phyloP scores from a whole-genome alignment of 805 yeast genomes.

The Saccharomycopsis synnaedendra region DNA sequence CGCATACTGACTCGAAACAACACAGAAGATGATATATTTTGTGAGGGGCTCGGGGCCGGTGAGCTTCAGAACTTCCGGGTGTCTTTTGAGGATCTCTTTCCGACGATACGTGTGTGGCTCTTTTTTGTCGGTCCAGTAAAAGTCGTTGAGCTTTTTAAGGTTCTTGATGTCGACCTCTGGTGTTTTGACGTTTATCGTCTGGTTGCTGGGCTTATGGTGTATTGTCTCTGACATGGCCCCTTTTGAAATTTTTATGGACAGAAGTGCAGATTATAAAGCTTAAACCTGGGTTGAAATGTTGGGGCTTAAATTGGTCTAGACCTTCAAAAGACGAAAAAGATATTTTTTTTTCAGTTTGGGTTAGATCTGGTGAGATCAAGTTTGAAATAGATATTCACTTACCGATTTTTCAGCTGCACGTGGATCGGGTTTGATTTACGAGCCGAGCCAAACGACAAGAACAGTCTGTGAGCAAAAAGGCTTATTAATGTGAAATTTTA shows the following conservation, averaged over 20 bases:
- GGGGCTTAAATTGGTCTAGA: too few relatives aligned
- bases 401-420: too few relatives aligned
- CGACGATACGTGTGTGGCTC: constrained; percentile 78
- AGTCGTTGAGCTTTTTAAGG: constrained; percentile 35
- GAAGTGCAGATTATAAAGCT: too few relatives aligned
- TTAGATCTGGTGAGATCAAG: too few relatives aligned
- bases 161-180: constrained; percentile 10
- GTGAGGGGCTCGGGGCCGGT: constrained; percentile 84
- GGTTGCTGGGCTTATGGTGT: constrained; percentile 14
- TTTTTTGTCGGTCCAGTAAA: constrained; percentile 71
- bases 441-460: too few relatives aligned
- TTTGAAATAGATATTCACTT: too few relatives aligned
- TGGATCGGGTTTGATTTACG: too few relatives aligned
- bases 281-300: too few relatives aligned
- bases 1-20: constrained; percentile 56
- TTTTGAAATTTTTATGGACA: background rate
- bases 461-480: too few relatives aligned
- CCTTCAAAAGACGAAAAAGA: too few relatives aligned
- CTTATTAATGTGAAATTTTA: too few relatives aligned
- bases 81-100: constrained; percentile 55
- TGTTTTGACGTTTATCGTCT: constrained; percentile 8
- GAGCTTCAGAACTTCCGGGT: constrained; percentile 71
- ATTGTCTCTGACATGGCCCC: constrained; percentile 11
- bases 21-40: constrained; percentile 58
- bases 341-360: too few relatives aligned